Conservation (phyloP, 2,329 filamentous ascomycete genomes). For the Hypoxylon sp. region DNA sequence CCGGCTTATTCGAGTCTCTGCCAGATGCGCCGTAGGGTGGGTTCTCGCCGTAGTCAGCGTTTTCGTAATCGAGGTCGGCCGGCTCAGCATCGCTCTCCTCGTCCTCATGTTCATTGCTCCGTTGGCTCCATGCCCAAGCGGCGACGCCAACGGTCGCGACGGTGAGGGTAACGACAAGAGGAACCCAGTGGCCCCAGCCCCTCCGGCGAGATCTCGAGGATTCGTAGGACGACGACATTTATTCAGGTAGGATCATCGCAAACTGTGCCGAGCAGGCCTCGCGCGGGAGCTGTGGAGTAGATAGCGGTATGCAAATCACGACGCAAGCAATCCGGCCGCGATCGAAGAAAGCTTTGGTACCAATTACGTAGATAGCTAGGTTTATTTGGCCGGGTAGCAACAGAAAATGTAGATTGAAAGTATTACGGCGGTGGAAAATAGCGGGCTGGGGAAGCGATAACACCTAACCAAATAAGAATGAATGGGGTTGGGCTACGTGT, state of each 20-base stretch:
- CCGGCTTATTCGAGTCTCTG: constrained; percentile 54
- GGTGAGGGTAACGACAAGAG: constrained; percentile 87
- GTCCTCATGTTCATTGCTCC: constrained; percentile 80
- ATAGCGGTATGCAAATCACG: constrained; percentile 37
- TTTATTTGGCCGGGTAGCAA: background rate
- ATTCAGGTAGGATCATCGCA: constrained; percentile 59
- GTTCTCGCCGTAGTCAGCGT: constrained; percentile 66
- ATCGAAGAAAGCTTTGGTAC: constrained; percentile 15
- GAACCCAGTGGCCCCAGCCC: constrained; percentile 87
- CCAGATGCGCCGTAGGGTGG: constrained; percentile 63
- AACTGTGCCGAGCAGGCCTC: constrained; percentile 46
- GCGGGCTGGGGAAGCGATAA: constrained; percentile 38
- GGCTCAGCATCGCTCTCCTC: constrained; percentile 71
- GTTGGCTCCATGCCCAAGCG: constrained; percentile 95
- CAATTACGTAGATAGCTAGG: constrained; percentile 22
- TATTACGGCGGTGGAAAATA: constrained; percentile 34
- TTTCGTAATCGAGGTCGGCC: constrained; percentile 65
- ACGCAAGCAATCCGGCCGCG: constrained; percentile 34
- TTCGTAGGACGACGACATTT: constrained; percentile 76
- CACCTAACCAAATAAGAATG: constrained; percentile 30
- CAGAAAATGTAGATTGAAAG: constrained; percentile 21
- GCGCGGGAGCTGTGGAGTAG: constrained; percentile 35
- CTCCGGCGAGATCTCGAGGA: constrained; percentile 72
- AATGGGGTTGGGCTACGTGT: constrained; percentile 41
- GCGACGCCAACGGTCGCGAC: constrained; percentile 88